Evolutionary conservation across 441 rosid species (phyloP).

Genomic region (Pelargonium myrrhifolium): DNA sequence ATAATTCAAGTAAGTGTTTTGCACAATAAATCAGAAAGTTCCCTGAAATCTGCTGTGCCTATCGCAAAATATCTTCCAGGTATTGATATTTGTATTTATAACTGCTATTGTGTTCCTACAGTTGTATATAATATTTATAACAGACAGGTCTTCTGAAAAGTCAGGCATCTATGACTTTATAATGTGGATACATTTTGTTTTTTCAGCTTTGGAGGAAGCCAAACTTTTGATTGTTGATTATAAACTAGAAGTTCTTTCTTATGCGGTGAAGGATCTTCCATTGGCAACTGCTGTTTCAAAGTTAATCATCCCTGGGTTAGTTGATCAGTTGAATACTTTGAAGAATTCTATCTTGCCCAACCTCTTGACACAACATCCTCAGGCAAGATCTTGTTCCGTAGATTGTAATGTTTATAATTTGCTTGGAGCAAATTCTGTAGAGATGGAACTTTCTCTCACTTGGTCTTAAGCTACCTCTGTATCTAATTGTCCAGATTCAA

Average conservation of each 20-base stretch:
- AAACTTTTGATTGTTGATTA: constrained; percentile 56
- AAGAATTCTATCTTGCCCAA: constrained; percentile 46
- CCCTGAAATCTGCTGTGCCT: constrained; percentile 42
- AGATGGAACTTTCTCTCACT: neutral
- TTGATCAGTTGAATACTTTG: constrained; percentile 66
- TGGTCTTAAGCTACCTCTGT: neutral
- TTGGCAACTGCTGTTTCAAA: constrained; percentile 49
- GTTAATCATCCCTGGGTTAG: constrained; percentile 62
- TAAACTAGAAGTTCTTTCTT: constrained; percentile 65
- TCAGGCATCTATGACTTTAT: neutral
- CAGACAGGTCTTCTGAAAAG: neutral
- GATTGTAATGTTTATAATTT: neutral
- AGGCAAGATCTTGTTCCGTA: constrained; percentile 30
- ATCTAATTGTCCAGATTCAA: too few relatives aligned
- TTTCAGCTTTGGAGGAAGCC: constrained; percentile 60
- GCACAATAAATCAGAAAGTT: constrained; percentile 50
- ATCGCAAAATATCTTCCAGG: constrained; percentile 72
- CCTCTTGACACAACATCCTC: constrained; percentile 47
- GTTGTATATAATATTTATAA: neutral
- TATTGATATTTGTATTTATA: constrained; percentile 16
- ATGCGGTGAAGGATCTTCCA: constrained; percentile 62
- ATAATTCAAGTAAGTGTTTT: constrained; percentile 56
- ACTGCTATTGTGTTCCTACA: neutral
- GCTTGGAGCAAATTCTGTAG: neutral
- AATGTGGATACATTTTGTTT: constrained; percentile 9